Conservation (phyloP, 257 asterid genomes). For the Cinchona pubescens region DNA sequence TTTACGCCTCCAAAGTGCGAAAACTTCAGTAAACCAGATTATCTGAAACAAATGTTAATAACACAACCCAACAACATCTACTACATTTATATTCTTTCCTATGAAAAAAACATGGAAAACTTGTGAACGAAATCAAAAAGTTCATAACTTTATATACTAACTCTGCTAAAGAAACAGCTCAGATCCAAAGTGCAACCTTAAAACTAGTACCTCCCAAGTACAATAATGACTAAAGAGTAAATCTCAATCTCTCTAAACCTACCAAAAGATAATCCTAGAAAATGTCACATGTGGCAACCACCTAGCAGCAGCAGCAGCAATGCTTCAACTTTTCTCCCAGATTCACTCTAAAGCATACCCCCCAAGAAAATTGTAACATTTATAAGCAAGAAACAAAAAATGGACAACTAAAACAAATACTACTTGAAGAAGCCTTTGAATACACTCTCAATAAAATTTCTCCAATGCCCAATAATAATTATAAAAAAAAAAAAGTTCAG, state of each 20-base stretch:
- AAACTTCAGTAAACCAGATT: background rate
- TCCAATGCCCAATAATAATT: constrained; percentile 15
- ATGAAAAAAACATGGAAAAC: constrained; percentile 22
- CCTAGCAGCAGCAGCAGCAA: too few species aligned
- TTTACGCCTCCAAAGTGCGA: constrained; percentile 16
- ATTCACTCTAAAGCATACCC: constrained; percentile 43
- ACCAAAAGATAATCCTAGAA: constrained; percentile 25
- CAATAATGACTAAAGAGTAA: constrained; percentile 16
- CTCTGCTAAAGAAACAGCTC: constrained; percentile 30
- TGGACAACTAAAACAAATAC: constrained; percentile 22
- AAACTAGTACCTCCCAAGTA: constrained; percentile 22
- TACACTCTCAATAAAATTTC: constrained; percentile 16
- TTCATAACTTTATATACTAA: constrained; percentile 19
- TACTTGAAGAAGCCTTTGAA: constrained; percentile 18
- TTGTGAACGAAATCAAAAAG: constrained; percentile 30
- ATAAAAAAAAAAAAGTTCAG: constrained; percentile 18
- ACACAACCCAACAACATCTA: constrained; percentile 27
- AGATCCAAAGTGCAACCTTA: constrained; percentile 37
- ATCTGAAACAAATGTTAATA: constrained; percentile 19
- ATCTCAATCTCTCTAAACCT: constrained; percentile 34
- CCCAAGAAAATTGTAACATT: constrained; percentile 22
- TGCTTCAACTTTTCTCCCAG: constrained; percentile 33
- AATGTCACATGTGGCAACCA: constrained; percentile 33
- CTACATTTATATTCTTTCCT: constrained; percentile 25
- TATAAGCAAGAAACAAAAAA: constrained; percentile 25